Conservation (phyloP, 331 rosid genomes). For the Telfairia occidentalis region DNA sequence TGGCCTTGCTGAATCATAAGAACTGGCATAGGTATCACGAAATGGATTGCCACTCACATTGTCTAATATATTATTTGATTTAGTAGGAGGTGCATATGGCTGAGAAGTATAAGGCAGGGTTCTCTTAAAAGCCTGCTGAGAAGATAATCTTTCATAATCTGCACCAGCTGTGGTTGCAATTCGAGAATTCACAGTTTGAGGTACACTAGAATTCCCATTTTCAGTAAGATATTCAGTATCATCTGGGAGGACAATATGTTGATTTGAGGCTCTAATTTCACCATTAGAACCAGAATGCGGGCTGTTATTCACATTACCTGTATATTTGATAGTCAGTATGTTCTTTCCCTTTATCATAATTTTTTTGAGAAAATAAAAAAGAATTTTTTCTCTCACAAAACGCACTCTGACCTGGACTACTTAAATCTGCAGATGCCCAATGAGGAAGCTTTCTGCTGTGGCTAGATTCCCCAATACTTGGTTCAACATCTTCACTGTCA, state of each 20-base stretch:
- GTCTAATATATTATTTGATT: constrained; percentile 29
- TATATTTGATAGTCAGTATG: constrained; percentile 16
- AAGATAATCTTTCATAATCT: constrained; percentile 43
- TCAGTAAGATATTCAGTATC: constrained; percentile 21
- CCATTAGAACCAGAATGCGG: constrained; percentile 29
- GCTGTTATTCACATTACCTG: constrained; percentile 40
- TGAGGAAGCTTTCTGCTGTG: constrained; percentile 42
- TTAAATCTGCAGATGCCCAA: constrained; percentile 38
- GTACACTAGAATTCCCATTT: constrained; percentile 35
- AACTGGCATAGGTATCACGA: constrained; percentile 29
- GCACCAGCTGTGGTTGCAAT: constrained; percentile 28
- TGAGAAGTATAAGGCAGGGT: constrained; percentile 48
- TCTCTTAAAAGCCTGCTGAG: constrained; percentile 58
- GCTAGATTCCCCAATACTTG: constrained; percentile 14
- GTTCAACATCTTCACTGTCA: constrained; percentile 27
- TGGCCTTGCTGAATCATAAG: constrained; percentile 35
- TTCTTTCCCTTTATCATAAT: not conserved
- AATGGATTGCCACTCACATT: constrained; percentile 28
- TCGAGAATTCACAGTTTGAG: constrained; percentile 28
- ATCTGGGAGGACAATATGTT: constrained; percentile 16
- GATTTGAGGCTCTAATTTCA: constrained; percentile 28
- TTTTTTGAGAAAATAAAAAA: not conserved
- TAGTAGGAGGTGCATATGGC: constrained; percentile 25
- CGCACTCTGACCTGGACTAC: constrained; percentile 34
- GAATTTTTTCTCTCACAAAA: not conserved